Percentiles rank a stretch among this genome's conserved stretches.
Evolutionary conservation across 768 basidiomycete species (phyloP).

Genomic region (Tricholomella constricta): DNA sequence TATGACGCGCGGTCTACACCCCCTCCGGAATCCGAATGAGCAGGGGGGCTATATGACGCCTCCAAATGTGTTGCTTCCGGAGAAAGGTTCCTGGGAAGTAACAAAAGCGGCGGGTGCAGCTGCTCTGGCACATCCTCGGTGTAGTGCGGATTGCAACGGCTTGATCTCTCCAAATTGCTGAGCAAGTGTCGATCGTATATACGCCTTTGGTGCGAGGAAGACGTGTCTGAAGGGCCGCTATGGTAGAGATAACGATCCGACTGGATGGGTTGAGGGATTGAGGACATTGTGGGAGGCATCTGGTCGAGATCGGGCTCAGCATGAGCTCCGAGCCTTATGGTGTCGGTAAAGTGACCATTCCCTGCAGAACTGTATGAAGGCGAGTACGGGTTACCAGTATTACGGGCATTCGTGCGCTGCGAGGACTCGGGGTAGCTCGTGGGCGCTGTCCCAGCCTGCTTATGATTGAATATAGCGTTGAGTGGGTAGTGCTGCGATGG

Average conservation of each 20-base stretch:
- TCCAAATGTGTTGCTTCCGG: conserved; percentile 2
- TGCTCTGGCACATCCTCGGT: not conserved
- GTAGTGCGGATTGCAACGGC: not conserved
- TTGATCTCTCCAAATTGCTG: not conserved
- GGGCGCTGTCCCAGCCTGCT: not conserved
- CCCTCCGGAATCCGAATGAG: not conserved
- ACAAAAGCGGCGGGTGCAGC: not conserved
- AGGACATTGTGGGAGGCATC: not conserved
- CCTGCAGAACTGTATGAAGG: not conserved
- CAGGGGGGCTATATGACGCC: not conserved
- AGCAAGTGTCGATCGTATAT: not conserved
- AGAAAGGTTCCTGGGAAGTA: not conserved
- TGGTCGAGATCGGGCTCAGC: not conserved
- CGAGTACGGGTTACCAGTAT: conserved; percentile 1
- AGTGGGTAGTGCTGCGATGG: not conserved
- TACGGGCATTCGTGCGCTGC: conserved; percentile 17
- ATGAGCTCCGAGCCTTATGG: not conserved
- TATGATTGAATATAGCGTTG: not conserved
- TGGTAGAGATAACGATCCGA: not conserved
- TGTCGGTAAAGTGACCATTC: conserved; percentile 1
- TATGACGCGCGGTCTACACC: not conserved
- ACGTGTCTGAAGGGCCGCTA: not conserved
- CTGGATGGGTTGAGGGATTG: not conserved
- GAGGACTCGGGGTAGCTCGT: conserved; percentile 23
- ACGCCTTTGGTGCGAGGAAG: not conserved